Percentiles rank a stretch among this genome's conserved stretches.
phyloP scores from a whole-genome alignment of 23 red algal genomes.

The Pyropia haitanensis region DNA sequence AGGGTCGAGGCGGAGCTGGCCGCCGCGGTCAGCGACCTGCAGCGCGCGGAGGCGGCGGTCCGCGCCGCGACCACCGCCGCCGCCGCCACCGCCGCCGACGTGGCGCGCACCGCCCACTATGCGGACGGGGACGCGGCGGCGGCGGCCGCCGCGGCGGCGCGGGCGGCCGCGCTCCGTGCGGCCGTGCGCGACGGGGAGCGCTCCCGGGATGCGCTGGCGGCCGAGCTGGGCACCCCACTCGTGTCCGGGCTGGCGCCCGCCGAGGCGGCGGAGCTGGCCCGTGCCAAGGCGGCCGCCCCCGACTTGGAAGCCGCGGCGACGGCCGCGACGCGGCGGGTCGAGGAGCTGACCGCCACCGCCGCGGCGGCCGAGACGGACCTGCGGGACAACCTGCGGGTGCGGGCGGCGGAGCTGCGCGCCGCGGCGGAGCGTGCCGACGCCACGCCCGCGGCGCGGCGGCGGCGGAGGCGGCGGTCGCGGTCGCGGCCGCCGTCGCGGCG shows the following conservation, averaged over 20 bases:
- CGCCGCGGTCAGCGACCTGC: constrained; percentile 40
- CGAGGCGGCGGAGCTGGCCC: constrained; percentile 34
- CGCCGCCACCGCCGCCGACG: constrained; percentile 14
- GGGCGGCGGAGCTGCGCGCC: constrained; percentile 19
- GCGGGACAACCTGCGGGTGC: constrained; percentile 41
- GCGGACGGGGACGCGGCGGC: constrained; percentile 21
- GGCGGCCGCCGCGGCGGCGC: constrained; percentile 18
- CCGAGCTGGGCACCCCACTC: constrained; percentile 52
- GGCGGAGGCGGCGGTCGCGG: too few species aligned
- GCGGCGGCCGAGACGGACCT: constrained; percentile 39
- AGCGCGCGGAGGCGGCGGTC: constrained; percentile 24
- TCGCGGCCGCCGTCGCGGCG: too few species aligned
- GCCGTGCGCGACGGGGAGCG: constrained; percentile 23
- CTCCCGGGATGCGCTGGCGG: constrained; percentile 25
- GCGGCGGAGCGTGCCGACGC: too few species aligned
- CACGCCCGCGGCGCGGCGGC: too few species aligned
- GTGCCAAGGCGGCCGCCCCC: constrained; percentile 19
- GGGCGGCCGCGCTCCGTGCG: constrained; percentile 19
- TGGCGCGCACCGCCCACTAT: constrained; percentile 13
- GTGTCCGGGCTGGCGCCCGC: constrained; percentile 27
- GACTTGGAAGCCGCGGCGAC: constrained; percentile 5
- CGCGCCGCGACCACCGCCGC: constrained; percentile 13
- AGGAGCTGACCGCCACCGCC: constrained; percentile 14
- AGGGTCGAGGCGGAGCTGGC: constrained; percentile 28
- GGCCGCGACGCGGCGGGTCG: constrained; percentile 8